These are phyloP conservation scores for Ophiostoma himal-ulmi DNA, from an alignment of 2,329 filamentous ascomycete species.

Conservation along the genomic window DNA sequence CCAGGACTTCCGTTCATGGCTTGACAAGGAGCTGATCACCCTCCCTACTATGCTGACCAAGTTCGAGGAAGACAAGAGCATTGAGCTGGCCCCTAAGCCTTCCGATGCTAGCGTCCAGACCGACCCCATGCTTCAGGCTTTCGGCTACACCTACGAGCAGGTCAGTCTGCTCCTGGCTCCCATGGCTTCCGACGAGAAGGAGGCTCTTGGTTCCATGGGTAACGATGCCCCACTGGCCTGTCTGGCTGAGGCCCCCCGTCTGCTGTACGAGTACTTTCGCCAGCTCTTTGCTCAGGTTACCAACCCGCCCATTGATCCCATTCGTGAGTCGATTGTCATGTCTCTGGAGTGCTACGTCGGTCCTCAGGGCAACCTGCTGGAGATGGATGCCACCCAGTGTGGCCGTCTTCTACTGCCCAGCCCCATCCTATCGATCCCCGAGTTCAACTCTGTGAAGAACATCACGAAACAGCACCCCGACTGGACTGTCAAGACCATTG, in stretches of 20 bases:
- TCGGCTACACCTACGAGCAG: slow-evolving; percentile 93
- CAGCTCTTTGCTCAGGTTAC: slow-evolving; percentile 97
- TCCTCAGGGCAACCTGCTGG: slow-evolving; percentile 87
- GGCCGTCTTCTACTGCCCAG: slow-evolving; percentile 79
- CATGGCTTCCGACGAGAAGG: slow-evolving; percentile 96
- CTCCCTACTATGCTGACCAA: slow-evolving; percentile 67
- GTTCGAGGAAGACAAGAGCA: slow-evolving; percentile 48
- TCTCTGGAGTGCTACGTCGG: slow-evolving; percentile 94
- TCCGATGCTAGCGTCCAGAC: slow-evolving; percentile 70
- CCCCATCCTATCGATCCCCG: slow-evolving; percentile 79
- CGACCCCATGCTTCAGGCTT: slow-evolving; percentile 76
- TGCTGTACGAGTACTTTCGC: slow-evolving; percentile 94
- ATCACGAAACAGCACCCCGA: slow-evolving; percentile 65
- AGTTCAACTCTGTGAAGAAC: slow-evolving; percentile 82
- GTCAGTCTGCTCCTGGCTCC: slow-evolving; percentile 85
- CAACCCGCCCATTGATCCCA: slow-evolving; percentile 95
- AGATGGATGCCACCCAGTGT: slow-evolving; percentile 89
- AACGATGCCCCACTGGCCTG: slow-evolving; percentile 93
- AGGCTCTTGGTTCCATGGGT: slow-evolving; percentile 94
- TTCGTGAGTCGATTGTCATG: slow-evolving; percentile 97
- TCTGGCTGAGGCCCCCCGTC: slow-evolving; percentile 78
- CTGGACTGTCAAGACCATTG: slow-evolving; percentile 71
- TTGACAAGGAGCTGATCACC: slow-evolving; percentile 77
- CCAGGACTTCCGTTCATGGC: slow-evolving; percentile 82
- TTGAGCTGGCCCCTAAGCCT: slow-evolving; percentile 62